Evolutionary conservation across 2,329 filamentous ascomycete genomes (phyloP).

Genomic region (Stylonectria norvegica): DNA sequence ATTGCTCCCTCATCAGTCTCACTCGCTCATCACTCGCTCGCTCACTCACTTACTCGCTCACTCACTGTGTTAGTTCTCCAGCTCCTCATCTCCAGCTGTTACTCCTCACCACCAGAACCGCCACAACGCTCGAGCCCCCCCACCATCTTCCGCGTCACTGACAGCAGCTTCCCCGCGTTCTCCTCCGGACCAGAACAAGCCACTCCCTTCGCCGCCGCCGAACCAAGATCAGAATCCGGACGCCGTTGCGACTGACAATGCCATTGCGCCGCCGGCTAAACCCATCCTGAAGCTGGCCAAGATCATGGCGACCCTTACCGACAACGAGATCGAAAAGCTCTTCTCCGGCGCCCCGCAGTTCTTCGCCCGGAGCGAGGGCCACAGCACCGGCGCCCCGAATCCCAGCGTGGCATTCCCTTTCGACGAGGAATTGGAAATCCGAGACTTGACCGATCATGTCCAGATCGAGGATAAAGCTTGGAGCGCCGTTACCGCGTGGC

Average conservation of each 20-base stretch:
- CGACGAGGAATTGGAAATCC: conserved; percentile 58
- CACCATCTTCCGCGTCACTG: background rate
- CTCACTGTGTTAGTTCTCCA: no score
- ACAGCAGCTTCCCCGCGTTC: conserved; percentile 33
- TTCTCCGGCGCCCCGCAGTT: conserved; percentile 76
- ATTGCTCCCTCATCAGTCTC: no score
- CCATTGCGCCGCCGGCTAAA: conserved; percentile 31
- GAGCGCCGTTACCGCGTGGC: conserved; percentile 60
- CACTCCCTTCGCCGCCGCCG: conserved; percentile 51
- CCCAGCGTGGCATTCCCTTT: conserved; percentile 66
- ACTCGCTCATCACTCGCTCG: conserved; percentile 25
- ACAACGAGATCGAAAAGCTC: conserved; percentile 62
- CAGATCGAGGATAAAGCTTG: conserved; percentile 62
- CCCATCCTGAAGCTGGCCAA: conserved; percentile 50
- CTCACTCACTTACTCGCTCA: conserved; percentile 17
- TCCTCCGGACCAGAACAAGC: conserved; percentile 52
- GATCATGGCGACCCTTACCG: conserved; percentile 58
- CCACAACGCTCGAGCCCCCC: background rate
- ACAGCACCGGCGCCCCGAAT: conserved; percentile 57
- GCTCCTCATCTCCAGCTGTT: no score
- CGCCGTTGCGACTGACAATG: conserved; percentile 12
- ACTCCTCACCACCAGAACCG: background rate
- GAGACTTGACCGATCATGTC: conserved; percentile 62
- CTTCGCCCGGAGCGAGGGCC: conserved; percentile 58
- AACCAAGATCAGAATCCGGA: conserved; percentile 28